Conservation (phyloP, 1,139 yeast genomes). For the Lodderomyces elongisporus region DNA sequence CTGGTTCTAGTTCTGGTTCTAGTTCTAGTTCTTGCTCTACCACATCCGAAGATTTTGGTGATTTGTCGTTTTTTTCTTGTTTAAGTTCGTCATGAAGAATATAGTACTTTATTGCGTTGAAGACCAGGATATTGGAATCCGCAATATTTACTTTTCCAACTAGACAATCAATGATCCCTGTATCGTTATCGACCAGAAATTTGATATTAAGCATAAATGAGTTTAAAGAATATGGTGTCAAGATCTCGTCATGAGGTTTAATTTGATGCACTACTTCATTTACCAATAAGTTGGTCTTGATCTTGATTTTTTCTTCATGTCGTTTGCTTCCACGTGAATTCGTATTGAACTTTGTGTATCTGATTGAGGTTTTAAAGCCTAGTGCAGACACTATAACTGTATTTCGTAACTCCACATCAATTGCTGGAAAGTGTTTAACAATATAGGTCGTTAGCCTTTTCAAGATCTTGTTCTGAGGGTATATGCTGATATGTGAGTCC, state of each 20-base stretch:
- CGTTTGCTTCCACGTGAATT: constrained; percentile 21
- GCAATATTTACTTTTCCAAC: constrained; percentile 9
- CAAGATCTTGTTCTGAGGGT: constrained; percentile 16
- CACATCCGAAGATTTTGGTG: not conserved
- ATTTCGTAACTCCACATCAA: constrained; percentile 27
- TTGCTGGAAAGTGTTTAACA: constrained; percentile 21
- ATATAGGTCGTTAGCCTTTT: constrained; percentile 13
- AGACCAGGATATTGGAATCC: constrained; percentile 19
- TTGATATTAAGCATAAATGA: constrained; percentile 21
- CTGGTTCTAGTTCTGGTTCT: not conserved
- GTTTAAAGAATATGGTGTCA: constrained; percentile 15
- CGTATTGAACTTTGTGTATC: constrained; percentile 20
- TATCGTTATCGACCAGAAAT: constrained; percentile 16
- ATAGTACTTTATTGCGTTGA: constrained; percentile 16
- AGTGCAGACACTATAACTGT: constrained; percentile 12
- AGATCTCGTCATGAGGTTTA: constrained; percentile 3
- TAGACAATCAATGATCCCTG: constrained; percentile 16
- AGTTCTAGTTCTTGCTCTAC: not conserved
- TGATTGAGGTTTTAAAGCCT: constrained; percentile 16
- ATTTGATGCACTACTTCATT: constrained; percentile 12
- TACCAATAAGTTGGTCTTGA: constrained; percentile 15
- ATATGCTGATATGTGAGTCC: constrained; percentile 12
- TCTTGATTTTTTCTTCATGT: constrained; percentile 17
- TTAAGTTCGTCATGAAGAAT: constrained; percentile 6
- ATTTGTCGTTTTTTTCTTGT: constrained; percentile 4